Base-by-base conservation (phyloP, 2,329 filamentous ascomycete genomes). In the Aureobasidium lini region DNA sequence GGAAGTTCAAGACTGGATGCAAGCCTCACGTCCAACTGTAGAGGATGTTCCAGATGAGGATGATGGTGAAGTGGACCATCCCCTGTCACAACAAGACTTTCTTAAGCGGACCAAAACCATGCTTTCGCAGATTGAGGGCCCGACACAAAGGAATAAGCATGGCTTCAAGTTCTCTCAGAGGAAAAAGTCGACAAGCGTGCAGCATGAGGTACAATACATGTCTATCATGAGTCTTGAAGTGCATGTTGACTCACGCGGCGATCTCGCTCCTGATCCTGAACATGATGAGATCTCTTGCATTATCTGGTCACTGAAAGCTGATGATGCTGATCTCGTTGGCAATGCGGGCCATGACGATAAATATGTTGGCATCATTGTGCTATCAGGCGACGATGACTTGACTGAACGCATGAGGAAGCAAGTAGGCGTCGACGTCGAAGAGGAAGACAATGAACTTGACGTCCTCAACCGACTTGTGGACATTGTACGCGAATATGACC, bases 181-280 rank as follows among this genome's bases (percentile, higher is more conserved):
- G 68, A 80, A 82, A 62, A 84, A 85, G 64, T 86, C 86, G 1
- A 88, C 86, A 0, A 90, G 85, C 64, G 85, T 95, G 16, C 84
- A 90, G 67, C 89, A 93, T 64, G 90, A 95, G 71, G 85, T 84
- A 2, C 89, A 94, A 66, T 95, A 96, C 71, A 97, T 99, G 94
- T 96, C 89, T 65, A 90, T 88, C 16, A 92, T 99, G 89, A 95
- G 91, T 65, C 74, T 99, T 6, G 94, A 99, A 70, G 76, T 97
- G 4, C 93, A 99, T 69, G 87, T 95, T 62, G 96, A 95, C 66
- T 94, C 88, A 4, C 82, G 93, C 59, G 90, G 84, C 6, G 85
- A 84, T 50, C 79, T 96, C 8, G 82, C 90, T 2, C 91, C 94
- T 1, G 91, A 99, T 68, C 94, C 94, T 0, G 90, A 93, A 65